These are phyloP conservation scores for Eimeria praecox DNA, from an alignment of 169 alveolate species.

Conservation along the genomic window DNA sequence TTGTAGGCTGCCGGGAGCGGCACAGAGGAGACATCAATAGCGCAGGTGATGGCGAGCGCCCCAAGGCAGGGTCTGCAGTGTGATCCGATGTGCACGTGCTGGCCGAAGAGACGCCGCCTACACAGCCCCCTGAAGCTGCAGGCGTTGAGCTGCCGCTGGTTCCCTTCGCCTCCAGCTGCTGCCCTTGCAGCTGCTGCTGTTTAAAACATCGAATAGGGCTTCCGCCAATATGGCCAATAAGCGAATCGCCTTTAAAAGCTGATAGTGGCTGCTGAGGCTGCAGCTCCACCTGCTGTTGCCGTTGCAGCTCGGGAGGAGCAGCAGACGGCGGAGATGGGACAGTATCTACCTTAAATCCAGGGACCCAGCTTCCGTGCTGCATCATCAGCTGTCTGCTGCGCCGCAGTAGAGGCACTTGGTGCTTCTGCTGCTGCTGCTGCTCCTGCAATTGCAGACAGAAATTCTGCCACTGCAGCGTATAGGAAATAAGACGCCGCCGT, in stretches of 20 bases:
- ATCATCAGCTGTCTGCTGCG: constrained; percentile 55
- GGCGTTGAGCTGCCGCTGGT: constrained; percentile 38
- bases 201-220: constrained; percentile 44
- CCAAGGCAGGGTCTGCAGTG: not conserved
- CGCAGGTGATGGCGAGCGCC: not conserved
- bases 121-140: constrained; percentile 12
- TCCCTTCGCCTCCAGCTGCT: constrained; percentile 17
- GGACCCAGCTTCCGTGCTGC: constrained; percentile 49
- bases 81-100: constrained; percentile 13
- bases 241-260: constrained; percentile 57
- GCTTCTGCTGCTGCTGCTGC: constrained; percentile 54
- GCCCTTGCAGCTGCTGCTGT: constrained; percentile 36
- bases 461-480: constrained; percentile 72
- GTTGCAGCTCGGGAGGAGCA: constrained; percentile 68
- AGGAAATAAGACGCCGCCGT: constrained; percentile 53
- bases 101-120: constrained; percentile 44
- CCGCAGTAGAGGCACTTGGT: constrained; percentile 43
- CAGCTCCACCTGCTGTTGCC: constrained; percentile 20
- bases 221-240: constrained; percentile 53
- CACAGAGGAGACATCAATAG: constrained; percentile 52
- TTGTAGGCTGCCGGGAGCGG: constrained; percentile 53
- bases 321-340: constrained; percentile 66
- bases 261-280: constrained; percentile 47
- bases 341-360: constrained; percentile 48
- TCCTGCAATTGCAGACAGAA: constrained; percentile 60